A percentile compares a stretch with the other conserved stretches of the same genome.
Conservation (phyloP, 208 protist genomes). For the Wallacemonas collosoma region DNA sequence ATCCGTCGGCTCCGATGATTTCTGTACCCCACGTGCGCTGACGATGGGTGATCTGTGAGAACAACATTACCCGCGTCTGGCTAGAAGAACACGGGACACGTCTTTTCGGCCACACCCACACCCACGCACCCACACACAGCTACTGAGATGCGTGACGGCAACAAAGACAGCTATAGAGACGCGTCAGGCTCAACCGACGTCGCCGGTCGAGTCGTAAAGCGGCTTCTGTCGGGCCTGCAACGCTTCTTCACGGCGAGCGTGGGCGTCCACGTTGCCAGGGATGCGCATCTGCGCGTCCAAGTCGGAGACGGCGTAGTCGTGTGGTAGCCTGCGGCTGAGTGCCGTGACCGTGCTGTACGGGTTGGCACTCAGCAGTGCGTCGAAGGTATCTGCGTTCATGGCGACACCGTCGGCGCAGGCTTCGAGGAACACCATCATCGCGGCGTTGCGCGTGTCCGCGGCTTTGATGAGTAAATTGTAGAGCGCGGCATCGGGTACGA, state of each 20-base stretch:
- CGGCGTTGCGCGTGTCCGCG: slow-evolving; percentile 76
- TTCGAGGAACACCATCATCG: slow-evolving; percentile 89
- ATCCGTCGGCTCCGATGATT: too few relatives aligned
- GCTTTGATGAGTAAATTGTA: slow-evolving; percentile 75
- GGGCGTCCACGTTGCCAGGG: slow-evolving; percentile 76
- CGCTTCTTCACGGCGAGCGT: slow-evolving; percentile 83
- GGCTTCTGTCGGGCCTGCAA: slow-evolving; percentile 68
- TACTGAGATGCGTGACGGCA: too few relatives aligned
- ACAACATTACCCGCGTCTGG: background rate
- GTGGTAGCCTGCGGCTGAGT: slow-evolving; percentile 73
- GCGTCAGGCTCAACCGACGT: slow-evolving; percentile 29
- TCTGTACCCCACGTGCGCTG: too few relatives aligned
- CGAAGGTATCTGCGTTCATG: slow-evolving; percentile 68
- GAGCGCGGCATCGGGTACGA: slow-evolving; percentile 44
- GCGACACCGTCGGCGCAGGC: slow-evolving; percentile 66
- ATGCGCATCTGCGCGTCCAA: slow-evolving; percentile 80
- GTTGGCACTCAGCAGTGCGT: slow-evolving; percentile 52
- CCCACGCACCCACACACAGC: too few relatives aligned
- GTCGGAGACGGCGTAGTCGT: slow-evolving; percentile 71
- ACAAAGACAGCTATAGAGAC: too few relatives aligned
- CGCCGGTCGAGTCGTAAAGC: slow-evolving; percentile 76
- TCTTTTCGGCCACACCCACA: too few relatives aligned
- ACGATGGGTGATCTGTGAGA: background rate
- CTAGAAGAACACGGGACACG: too few relatives aligned
- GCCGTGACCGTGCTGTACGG: slow-evolving; percentile 44